Evolutionary conservation across 2,329 filamentous ascomycete species (phyloP), one percentile per base, ranked within the genome.

Genomic region (Talaromyces funiculosus): DNA sequence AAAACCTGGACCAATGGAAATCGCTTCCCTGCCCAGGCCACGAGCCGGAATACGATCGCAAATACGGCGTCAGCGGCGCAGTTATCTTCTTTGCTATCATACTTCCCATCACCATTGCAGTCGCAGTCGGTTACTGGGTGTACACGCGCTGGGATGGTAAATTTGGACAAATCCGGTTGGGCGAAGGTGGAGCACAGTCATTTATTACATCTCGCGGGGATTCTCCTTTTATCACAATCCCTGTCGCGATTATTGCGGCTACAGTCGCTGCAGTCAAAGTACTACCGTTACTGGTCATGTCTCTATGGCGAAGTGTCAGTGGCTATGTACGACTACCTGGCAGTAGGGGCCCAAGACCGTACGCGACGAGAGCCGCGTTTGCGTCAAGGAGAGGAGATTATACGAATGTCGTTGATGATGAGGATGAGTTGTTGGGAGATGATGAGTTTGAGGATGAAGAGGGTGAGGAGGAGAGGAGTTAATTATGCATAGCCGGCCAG

Each of bases 371-470:
- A 62, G 90, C 90, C 69, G 93, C 90, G 63, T 99, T 99, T 76
- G 89, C 92, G 4, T 84, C 92, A 60, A 89, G 90, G 1, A 84
- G 90, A 60, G 88, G 89, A n/a, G 90, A 96, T 73, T 97, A 97
- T 73, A 85, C 87, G 16, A 83, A 88, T 68, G 91, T 96, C 56
- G 92, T 96, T 68, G 90, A 94, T 55, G 94, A 97, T 71, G 94
- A 97, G 73, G 93, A 93, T 53, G 93, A 97, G 79, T 78, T 99
- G 66, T 78, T 99, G 37, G 94, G 94, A 1, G 69, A 68, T 0
- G 93, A 97, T 67, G 92, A 96, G 62, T 92, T 91, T 66, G 93
- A 97, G 65, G 92, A 90, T 66, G 93, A 97, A 65, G 92, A 97
- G 70, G 93, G 97, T 63, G 89, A 78, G 57, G 75, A 54, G 22